phyloP scores from a whole-genome alignment of 805 yeast genomes.

The Saccharomycopsis selenospora region DNA sequence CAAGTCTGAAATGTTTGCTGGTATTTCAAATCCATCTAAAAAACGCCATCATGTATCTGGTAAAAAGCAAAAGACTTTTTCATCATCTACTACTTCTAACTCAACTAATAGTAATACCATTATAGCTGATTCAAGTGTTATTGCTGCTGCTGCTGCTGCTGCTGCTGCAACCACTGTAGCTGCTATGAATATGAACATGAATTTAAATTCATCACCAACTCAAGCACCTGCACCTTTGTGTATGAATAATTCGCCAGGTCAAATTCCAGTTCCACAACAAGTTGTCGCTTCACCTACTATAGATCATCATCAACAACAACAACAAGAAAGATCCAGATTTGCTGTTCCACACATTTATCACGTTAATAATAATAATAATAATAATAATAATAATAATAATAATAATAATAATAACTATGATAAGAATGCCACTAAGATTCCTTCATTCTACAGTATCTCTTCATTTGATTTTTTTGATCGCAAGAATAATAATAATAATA shows the following conservation, averaged over 20 bases:
- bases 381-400: too few species aligned
- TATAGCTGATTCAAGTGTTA: too few species aligned
- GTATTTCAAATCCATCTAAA: conserved; percentile 4
- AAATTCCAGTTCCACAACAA: too few species aligned
- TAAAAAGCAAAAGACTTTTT: conserved; percentile 2
- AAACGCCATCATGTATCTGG: conserved; percentile 1
- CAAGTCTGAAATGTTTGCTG: conserved; percentile 10
- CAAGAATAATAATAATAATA: background rate
- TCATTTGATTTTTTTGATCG: background rate
- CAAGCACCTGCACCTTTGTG: background rate
- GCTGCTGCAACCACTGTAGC: background rate
- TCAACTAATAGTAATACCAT: too few species aligned
- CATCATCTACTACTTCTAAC: background rate
- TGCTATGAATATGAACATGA: background rate
- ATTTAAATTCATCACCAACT: background rate
- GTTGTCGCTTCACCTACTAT: too few species aligned
- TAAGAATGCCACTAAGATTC: background rate
- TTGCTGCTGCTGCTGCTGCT: background rate
- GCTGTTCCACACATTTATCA: background rate
- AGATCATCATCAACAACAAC: background rate
- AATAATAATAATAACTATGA: too few species aligned
- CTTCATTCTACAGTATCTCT: background rate
- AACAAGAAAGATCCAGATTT: background rate
- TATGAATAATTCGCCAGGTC: too few species aligned
- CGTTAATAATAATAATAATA: background rate